Conservation (phyloP, 108 stramenopile species). For the Nannochloropsis salina region DNA sequence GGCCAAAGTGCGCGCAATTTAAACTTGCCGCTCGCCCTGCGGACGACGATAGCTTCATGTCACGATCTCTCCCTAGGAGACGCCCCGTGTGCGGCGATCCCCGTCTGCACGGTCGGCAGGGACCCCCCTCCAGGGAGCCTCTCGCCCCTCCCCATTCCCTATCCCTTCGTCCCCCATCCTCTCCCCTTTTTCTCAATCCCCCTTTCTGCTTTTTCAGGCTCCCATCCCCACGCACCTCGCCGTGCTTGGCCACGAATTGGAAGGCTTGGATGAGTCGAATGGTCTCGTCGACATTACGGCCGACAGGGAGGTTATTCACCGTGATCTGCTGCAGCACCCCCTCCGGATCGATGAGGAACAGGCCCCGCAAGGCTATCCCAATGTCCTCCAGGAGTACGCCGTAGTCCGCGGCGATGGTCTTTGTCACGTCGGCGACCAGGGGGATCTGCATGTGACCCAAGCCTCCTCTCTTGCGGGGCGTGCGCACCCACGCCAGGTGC, state of each 20-base stretch:
- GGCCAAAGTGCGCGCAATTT: too few relatives aligned
- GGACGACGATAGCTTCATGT: too few relatives aligned
- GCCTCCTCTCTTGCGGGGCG: conserved; percentile 54
- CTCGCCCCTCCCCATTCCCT: neutral
- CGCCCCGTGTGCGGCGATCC: too few relatives aligned
- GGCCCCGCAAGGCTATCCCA: conserved; percentile 52
- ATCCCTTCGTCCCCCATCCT: neutral
- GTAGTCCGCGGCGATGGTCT: conserved; percentile 54
- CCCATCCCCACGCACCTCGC: conserved; percentile 44
- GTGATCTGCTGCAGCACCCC: conserved; percentile 52
- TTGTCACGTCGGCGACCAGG: conserved; percentile 55
- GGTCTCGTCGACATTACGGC: conserved; percentile 58
- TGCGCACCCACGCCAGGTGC: conserved; percentile 53
- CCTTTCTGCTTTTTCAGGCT: neutral
- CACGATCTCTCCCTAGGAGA: too few relatives aligned
- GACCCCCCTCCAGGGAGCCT: neutral
- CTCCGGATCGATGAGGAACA: conserved; percentile 59
- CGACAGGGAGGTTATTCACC: conserved; percentile 59
- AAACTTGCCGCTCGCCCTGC: too few relatives aligned
- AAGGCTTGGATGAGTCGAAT: conserved; percentile 57
- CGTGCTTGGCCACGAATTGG: conserved; percentile 56
- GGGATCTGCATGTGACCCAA: conserved; percentile 59
- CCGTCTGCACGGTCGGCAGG: too few relatives aligned
- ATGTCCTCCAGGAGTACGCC: conserved; percentile 52
- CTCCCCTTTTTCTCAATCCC: neutral